Evolutionary conservation across 345 rosid genomes (phyloP).

Genomic region (Laguncularia racemosa): DNA sequence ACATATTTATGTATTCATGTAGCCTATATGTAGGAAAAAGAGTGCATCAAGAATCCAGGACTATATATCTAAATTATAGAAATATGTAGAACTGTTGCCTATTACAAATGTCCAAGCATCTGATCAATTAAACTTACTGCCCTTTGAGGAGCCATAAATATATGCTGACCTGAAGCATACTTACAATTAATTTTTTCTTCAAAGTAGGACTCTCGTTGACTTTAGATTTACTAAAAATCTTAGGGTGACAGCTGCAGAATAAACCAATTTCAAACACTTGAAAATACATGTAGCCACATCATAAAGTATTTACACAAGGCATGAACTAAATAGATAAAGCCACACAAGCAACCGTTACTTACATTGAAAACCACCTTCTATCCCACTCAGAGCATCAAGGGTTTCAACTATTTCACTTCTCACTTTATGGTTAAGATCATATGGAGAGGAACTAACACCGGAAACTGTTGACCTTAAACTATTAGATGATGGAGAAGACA

Average conservation of each 20-base stretch:
- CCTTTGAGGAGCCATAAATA: too few relatives aligned
- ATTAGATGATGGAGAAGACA: constrained; percentile 10
- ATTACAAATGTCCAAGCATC: neutral
- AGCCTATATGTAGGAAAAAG: neutral
- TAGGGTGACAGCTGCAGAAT: too few relatives aligned
- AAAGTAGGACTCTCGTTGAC: too few relatives aligned
- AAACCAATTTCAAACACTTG: too few relatives aligned
- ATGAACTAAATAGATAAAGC: neutral
- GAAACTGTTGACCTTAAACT: constrained; percentile 14
- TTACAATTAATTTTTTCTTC: too few relatives aligned
- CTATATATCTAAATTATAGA: too few relatives aligned
- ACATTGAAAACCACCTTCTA: constrained; percentile 31
- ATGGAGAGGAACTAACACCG: constrained; percentile 13
- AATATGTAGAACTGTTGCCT: too few relatives aligned
- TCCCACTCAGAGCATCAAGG: constrained; percentile 14
- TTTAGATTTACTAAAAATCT: too few relatives aligned
- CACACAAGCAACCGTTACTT: constrained; percentile 11
- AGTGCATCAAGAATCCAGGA: neutral
- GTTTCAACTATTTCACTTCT: constrained; percentile 22
- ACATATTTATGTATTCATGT: neutral
- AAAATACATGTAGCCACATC: too few relatives aligned
- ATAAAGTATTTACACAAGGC: neutral
- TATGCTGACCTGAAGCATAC: too few relatives aligned
- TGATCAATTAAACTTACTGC: too few relatives aligned
- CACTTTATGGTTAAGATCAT: constrained; percentile 18